Base-by-base conservation (phyloP, 805 yeast species). In the Grigorovia jiainica region DNA sequence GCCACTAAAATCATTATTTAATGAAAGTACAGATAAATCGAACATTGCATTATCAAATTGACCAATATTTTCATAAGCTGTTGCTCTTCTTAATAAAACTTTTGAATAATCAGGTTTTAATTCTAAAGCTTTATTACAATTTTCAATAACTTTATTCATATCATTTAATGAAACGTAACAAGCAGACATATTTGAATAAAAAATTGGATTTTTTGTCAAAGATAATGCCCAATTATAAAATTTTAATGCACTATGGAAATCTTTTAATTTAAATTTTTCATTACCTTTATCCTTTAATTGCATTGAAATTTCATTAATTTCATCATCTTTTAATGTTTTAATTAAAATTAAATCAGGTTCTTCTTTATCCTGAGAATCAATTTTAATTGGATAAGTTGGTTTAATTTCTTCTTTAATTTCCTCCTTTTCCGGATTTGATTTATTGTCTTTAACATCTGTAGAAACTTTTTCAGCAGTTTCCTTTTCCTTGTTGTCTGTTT, bases 171-270 rank as follows among this genome's bases (percentile, higher is more conserved):
- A 86, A 40, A 89, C 83, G 66, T 84, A 84, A 66, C 96, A 90
- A 15, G 98, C 98, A 23, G 97, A 87, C 66, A 97, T 79, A 71
- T 92, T 92, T 47, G 97, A 87, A 68, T 81, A 90, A 67, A 75
- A 92, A 29, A 89, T 83, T 5, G 97, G 87, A 64, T 92, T 97
- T 51, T 72, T 65, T 59, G 82, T 81, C 57, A 86, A 71, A 42
- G 70, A 60, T 51, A 92, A 70, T 9, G 98, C 97, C 43, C 75
- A 76, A 34, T 85, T 63, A 69, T 92, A 92, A 63, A 72, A 81
- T 36, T 74, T 76, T 54, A 87, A 76, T 35, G 97, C 97, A n/a
- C 72, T 71, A 42, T 76, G 72, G 57, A 72, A 84, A 41, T 82
- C 69, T 65, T 84, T 82, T 27, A 58, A 57, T 63, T 81, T 83